Evolutionary conservation across 805 yeast species (phyloP), one percentile per base, ranked within the genome.

Genomic region (Zygoascus biomembranicola): DNA sequence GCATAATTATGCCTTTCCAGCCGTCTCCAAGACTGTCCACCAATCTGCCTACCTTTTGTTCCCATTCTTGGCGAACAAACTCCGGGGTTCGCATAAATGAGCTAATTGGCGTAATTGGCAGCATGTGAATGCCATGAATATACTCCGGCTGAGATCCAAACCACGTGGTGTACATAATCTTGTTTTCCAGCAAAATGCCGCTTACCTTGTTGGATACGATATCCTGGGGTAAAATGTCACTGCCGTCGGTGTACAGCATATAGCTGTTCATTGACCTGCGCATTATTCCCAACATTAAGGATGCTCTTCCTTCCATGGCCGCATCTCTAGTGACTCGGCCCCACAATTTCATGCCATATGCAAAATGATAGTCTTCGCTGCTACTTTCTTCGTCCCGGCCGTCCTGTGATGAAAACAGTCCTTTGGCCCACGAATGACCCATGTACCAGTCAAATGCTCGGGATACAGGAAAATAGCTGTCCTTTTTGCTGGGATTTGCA

Each of bases 341-440:
- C 90, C 92, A 85, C 52, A 82, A 66, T 62, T 82, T 82, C 73
- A 84, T 77, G 5, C 80, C 89, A 64, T 82, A 85, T 39, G 80
- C 78, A 60, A 81, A 82, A 61, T 82, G 81, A 63, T 80, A 80
- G 63, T 85, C 92, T 63, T 86, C 92, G 43, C 86, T 79, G 16
- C 84, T 69, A 10, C 85, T 78, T 63, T 84, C 90, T 65, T 84
- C 84, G 63, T 84, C 85, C 59, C 82, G 80, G 42, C 90, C 90
- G 63, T 83, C 87, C 1, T 78, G 80, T 45, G 79, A 73, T 11
- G 74, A 77, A 61, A 76, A 79, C 20, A 85, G 63, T 2, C 92
- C 92, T 57, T 78, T 77, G 8, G 90, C 90, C 82, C 87, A 83
- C 31, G 86, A 79, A 63, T 85, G 92, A 8, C 92, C 90, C 57